These are phyloP conservation scores for Vitis hybrid DNA, from an alignment of 177 flowering plant genomes.

Conservation along the genomic window DNA sequence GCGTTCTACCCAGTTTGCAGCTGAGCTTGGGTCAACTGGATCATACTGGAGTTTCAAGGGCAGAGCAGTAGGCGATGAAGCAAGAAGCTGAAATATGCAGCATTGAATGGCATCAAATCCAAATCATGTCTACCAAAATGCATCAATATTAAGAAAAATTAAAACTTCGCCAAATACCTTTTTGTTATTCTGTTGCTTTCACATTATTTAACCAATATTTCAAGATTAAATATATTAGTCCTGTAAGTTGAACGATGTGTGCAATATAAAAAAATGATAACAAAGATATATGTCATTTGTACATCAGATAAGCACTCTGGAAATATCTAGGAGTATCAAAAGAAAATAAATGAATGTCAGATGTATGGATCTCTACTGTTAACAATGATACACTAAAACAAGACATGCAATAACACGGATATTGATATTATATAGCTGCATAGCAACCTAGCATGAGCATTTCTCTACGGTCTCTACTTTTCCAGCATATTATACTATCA, in stretches of 20 bases:
- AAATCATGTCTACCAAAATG: too few species aligned
- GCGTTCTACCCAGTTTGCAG: slow-evolving; percentile 77
- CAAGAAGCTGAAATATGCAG: slow-evolving; percentile 36
- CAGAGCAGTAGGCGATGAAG: slow-evolving; percentile 31
- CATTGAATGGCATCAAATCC: background rate
- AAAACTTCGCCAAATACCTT: too few species aligned
- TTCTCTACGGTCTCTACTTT: background rate
- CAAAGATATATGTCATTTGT: too few species aligned
- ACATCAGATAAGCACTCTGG: background rate
- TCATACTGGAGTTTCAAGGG: slow-evolving; percentile 59
- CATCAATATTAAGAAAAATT: too few species aligned
- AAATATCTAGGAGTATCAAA: background rate
- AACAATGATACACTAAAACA: background rate
- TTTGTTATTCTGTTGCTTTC: too few species aligned
- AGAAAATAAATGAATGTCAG: background rate
- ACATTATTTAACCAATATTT: too few species aligned
- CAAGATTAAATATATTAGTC: too few species aligned
- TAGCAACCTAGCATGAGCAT: background rate
- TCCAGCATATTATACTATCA: too few species aligned
- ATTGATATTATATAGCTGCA: background rate
- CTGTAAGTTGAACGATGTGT: too few species aligned
- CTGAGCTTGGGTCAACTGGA: slow-evolving; percentile 61
- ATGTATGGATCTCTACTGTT: background rate
- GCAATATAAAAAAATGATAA: too few species aligned
- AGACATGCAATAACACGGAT: background rate